phyloP scores from a whole-genome alignment of 345 rosid genomes.

The Melastoma malabathricum region DNA sequence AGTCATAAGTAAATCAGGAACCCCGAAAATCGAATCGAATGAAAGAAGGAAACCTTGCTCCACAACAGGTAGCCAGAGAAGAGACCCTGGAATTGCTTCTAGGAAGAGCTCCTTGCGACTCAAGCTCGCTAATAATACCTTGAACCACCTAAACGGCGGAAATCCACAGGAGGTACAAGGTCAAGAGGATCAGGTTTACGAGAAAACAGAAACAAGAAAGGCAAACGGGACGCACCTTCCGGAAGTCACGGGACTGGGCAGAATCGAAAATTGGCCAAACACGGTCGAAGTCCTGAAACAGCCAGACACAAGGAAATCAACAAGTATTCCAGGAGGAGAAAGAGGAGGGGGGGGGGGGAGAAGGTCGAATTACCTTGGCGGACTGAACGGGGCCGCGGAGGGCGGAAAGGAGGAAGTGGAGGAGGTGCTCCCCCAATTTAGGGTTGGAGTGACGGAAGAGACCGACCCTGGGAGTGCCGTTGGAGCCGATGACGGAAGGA shows the following conservation, averaged over 20 bases:
- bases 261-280: conserved; percentile 99
- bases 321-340: background rate
- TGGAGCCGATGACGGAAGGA: conserved; percentile 84
- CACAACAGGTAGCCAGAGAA: conserved; percentile 96
- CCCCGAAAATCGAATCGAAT: background rate
- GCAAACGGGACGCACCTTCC: conserved; percentile 42
- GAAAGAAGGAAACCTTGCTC: conserved; percentile 56
- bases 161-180: background rate
- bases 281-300: conserved; percentile 89
- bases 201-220: background rate
- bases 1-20: too few species aligned
- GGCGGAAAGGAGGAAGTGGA: conserved; percentile 92
- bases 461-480: conserved; percentile 77
- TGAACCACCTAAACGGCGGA: conserved; percentile 65
- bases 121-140: conserved; percentile 96
- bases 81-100: conserved; percentile 99
- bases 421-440: conserved; percentile 97
- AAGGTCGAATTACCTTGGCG: conserved; percentile 44
- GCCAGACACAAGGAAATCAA: conserved; percentile 18
- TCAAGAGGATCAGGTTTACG: background rate
- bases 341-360: background rate
- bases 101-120: conserved; percentile 96
- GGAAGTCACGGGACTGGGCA: conserved; percentile 92
- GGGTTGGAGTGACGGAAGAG: conserved; percentile 98
- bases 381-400: conserved; percentile 97